These are phyloP conservation scores for Arachnomyces sp. DNA, from an alignment of 2,329 filamentous ascomycete genomes.

Conservation along the genomic window DNA sequence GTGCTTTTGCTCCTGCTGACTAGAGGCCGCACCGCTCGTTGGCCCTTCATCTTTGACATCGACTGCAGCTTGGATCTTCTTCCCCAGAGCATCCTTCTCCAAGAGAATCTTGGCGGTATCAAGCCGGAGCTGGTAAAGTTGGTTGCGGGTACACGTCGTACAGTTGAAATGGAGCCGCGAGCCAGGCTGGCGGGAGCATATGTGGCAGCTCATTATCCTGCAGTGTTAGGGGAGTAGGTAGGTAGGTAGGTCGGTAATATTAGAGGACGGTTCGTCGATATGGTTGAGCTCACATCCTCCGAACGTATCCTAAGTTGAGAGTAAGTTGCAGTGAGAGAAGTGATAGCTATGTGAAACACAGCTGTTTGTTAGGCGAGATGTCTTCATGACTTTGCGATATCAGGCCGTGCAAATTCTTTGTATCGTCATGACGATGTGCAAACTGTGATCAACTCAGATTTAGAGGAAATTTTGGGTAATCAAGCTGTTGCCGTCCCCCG, in stretches of 20 bases:
- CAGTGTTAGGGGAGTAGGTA: conserved; percentile 12
- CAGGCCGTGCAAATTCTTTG: too few relatives aligned
- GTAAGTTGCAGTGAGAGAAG: not conserved
- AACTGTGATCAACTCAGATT: too few relatives aligned
- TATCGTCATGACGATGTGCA: too few relatives aligned
- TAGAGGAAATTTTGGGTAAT: too few relatives aligned
- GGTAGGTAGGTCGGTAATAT: conserved; percentile 10
- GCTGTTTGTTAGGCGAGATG: not conserved
- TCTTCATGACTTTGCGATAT: conserved; percentile 3
- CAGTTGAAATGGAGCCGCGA: conserved; percentile 59
- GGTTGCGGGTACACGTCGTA: conserved; percentile 60
- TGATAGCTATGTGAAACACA: not conserved
- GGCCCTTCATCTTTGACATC: conserved; percentile 4
- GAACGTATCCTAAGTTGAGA: not conserved
- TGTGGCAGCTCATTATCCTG: conserved; percentile 58
- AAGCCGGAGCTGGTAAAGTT: conserved; percentile 57
- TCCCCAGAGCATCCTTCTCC: conserved; percentile 47
- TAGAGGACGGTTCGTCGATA: conserved; percentile 9
- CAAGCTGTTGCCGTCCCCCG: too few relatives aligned
- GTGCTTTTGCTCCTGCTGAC: conserved; percentile 5
- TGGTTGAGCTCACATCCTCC: conserved; percentile 12
- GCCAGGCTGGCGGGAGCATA: conserved; percentile 51
- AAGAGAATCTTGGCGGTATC: conserved; percentile 52
- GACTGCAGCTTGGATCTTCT: conserved; percentile 36
- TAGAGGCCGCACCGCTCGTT: conserved; percentile 4